These are phyloP conservation scores for Polyporus tsugae DNA, from an alignment of 1,284 basidiomycete species.

Conservation along the genomic window DNA sequence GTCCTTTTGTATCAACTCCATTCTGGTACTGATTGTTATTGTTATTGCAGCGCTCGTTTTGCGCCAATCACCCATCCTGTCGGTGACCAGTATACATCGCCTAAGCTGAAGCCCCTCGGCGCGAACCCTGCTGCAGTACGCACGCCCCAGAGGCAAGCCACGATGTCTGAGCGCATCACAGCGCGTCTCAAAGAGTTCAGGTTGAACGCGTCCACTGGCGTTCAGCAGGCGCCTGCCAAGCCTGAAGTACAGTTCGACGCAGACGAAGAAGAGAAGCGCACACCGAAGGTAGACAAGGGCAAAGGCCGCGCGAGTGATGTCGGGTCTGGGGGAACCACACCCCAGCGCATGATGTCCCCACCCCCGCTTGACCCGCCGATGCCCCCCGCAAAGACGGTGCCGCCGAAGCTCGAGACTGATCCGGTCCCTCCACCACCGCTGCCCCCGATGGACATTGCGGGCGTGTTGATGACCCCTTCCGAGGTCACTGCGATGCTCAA, in stretches of 20 bases:
- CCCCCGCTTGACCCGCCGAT: slow-evolving; percentile 69
- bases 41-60: slow-evolving; percentile 70
- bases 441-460: slow-evolving; percentile 74
- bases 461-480: slow-evolving; percentile 69
- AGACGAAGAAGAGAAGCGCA: slow-evolving; percentile 46
- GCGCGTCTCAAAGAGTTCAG: slow-evolving; percentile 77
- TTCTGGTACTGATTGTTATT: not conserved
- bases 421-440: slow-evolving; percentile 50
- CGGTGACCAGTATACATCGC: slow-evolving; percentile 77
- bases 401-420: slow-evolving; percentile 42
- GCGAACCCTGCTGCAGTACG: slow-evolving; percentile 52
- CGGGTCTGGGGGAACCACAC: slow-evolving; percentile 40
- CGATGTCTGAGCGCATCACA: slow-evolving; percentile 81
- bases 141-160: slow-evolving; percentile 65
- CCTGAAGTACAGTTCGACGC: slow-evolving; percentile 46
- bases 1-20: slow-evolving; percentile 2
- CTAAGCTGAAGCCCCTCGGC: slow-evolving; percentile 61
- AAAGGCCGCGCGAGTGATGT: slow-evolving; percentile 70
- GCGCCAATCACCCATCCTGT: slow-evolving; percentile 69
- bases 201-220: slow-evolving; percentile 53
- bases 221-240: slow-evolving; percentile 29
- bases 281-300: slow-evolving; percentile 76
- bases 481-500: slow-evolving; percentile 74
- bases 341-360: slow-evolving; percentile 55
- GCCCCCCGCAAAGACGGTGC: slow-evolving; percentile 48